A percentile compares a stretch with the other conserved stretches of the same genome.
Conservation (phyloP, 2,329 filamentous ascomycete species). For the Westerdykella ornata region DNA sequence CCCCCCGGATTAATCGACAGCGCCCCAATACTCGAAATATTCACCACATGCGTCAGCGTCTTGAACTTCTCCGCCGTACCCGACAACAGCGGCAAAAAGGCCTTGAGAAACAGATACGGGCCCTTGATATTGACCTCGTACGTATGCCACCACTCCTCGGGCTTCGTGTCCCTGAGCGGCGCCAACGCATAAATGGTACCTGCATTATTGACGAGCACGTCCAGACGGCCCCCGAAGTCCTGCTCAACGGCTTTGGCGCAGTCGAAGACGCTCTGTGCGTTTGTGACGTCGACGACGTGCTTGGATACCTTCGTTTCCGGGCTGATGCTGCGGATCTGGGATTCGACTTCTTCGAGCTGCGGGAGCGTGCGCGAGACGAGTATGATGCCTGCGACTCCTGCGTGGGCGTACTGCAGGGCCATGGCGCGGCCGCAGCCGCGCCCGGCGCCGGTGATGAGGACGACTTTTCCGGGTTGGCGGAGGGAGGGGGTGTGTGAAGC, state of each 20-base stretch:
- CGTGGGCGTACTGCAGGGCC: conserved; percentile 51
- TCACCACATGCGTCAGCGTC: conserved; percentile 36
- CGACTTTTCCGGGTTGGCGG: conserved; percentile 30
- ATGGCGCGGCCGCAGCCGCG: conserved; percentile 50
- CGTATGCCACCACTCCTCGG: conserved; percentile 38
- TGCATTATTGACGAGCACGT: conserved; percentile 47
- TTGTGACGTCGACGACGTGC: conserved; percentile 42
- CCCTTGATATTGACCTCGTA: conserved; percentile 48
- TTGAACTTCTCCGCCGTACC: conserved; percentile 31
- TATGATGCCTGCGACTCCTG: conserved; percentile 48
- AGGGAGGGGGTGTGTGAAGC: conserved; percentile 35
- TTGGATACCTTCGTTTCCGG: conserved; percentile 40
- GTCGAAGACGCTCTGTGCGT: conserved; percentile 31
- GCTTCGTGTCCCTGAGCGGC: conserved; percentile 32
- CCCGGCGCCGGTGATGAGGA: conserved; percentile 52
- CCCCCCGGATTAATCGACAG: conserved; percentile 5
- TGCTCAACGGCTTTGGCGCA: conserved; percentile 31
- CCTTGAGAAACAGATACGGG: conserved; percentile 41
- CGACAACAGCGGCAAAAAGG: conserved; percentile 42
- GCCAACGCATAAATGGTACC: conserved; percentile 31
- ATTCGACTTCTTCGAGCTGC: conserved; percentile 33
- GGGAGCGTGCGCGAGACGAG: conserved; percentile 47
- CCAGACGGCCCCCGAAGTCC: conserved; percentile 25
- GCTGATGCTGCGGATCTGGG: conserved; percentile 35
- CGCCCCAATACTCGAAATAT: conserved; percentile 44